A percentile compares a stretch with the other conserved stretches of the same genome.
phyloP scores from a whole-genome alignment of 768 basidiomycete species.

The Paxillus involutus region DNA sequence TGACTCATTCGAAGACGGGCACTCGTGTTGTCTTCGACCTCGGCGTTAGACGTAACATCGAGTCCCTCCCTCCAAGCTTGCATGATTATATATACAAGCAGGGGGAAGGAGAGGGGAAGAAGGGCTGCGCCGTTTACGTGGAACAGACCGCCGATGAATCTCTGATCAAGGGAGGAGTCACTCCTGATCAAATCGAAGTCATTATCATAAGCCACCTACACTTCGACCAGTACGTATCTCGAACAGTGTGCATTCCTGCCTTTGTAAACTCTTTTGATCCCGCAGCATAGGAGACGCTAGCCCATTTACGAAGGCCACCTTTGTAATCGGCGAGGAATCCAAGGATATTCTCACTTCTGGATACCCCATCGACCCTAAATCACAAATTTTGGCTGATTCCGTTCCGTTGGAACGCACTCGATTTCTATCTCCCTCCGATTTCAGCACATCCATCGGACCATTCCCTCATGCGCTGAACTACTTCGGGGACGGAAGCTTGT shows the following conservation, averaged over 20 bases:
- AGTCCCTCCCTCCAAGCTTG: slow-evolving; percentile 38
- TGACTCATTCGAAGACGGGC: slow-evolving; percentile 44
- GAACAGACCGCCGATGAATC: slow-evolving; percentile 46
- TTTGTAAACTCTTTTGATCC: background rate
- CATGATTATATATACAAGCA: slow-evolving; percentile 24
- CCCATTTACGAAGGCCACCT: slow-evolving; percentile 45
- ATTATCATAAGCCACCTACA: slow-evolving; percentile 55
- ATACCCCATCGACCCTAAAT: slow-evolving; percentile 43
- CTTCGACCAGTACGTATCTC: slow-evolving; percentile 40
- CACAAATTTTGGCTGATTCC: slow-evolving; percentile 31
- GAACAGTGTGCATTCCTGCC: background rate
- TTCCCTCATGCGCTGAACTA: slow-evolving; percentile 52
- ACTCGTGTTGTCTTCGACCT: slow-evolving; percentile 54
- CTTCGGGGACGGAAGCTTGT: slow-evolving; percentile 58
- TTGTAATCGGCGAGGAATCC: slow-evolving; percentile 47
- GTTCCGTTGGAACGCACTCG: slow-evolving; percentile 39
- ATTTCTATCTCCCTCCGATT: slow-evolving; percentile 35
- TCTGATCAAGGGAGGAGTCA: slow-evolving; percentile 47
- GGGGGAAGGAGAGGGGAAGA: slow-evolving; percentile 6
- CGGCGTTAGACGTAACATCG: slow-evolving; percentile 49
- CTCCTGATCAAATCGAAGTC: slow-evolving; percentile 41
- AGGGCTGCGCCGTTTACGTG: background rate
- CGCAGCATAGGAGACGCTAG: slow-evolving; percentile 42
- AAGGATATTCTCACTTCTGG: slow-evolving; percentile 35
- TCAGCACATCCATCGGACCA: slow-evolving; percentile 43